Evolutionary conservation across 768 basidiomycete genomes (phyloP).

Genomic region (Macrolepiota fuliginosa): DNA sequence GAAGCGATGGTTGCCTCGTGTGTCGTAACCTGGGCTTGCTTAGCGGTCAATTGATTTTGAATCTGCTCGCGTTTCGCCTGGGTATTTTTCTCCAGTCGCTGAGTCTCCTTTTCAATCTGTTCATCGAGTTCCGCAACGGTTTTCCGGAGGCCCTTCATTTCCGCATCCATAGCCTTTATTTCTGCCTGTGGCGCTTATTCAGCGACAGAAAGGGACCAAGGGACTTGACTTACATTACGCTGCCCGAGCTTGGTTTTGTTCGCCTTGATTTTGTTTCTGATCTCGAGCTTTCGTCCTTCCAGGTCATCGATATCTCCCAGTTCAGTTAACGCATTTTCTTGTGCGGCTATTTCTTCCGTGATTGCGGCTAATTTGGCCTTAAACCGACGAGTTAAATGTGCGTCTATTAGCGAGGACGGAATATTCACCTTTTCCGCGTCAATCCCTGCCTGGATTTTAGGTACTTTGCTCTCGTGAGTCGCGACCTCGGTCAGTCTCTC

Average conservation of each 20-base stretch:
- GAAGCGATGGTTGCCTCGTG: conserved; percentile 33
- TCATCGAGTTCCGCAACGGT: conserved; percentile 38
- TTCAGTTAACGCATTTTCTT: conserved; percentile 27
- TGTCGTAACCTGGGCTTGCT: conserved; percentile 34
- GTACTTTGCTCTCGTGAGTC: conserved; percentile 30
- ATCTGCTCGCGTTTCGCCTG: conserved; percentile 63
- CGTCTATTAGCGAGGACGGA: neutral
- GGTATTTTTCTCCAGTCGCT: conserved; percentile 51
- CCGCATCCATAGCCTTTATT: conserved; percentile 46
- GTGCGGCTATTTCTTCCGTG: conserved; percentile 26
- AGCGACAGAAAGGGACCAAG: neutral
- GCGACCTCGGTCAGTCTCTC: conserved; percentile 34
- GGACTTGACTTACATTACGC: conserved; percentile 38
- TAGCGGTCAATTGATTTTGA: conserved; percentile 46
- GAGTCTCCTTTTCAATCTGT: conserved; percentile 52
- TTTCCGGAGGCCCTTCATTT: conserved; percentile 28
- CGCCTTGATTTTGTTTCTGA: conserved; percentile 42
- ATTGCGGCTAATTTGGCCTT: conserved; percentile 31
- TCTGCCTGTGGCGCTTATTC: conserved; percentile 37
- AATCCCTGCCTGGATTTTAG: conserved; percentile 35
- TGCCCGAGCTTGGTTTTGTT: conserved; percentile 43
- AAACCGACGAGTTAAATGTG: neutral
- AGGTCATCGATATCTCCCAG: conserved; percentile 33
- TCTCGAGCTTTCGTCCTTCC: conserved; percentile 37
- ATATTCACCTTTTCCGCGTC: conserved; percentile 30